These are phyloP conservation scores for Mycena filopes DNA, from an alignment of 768 basidiomycete species.

Conservation along the genomic window DNA sequence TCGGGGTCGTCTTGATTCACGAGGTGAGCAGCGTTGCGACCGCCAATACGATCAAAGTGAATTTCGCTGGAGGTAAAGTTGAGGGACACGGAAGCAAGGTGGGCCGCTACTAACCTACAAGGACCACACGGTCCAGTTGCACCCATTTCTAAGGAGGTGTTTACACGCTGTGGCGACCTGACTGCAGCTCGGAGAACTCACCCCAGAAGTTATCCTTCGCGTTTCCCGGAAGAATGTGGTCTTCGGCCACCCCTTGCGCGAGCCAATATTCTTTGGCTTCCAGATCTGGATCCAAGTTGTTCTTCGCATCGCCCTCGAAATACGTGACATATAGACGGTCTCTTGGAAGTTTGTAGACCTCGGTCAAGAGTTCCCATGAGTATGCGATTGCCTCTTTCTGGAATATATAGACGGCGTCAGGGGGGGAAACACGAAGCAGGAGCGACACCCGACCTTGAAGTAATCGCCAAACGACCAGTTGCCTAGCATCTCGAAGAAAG, in stretches of 20 bases:
- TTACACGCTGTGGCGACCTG: constrained; percentile 2
- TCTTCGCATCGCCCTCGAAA: constrained; percentile 93
- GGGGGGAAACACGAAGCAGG: constrained; percentile 2
- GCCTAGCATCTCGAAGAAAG: constrained; percentile 99
- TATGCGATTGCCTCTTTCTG: constrained; percentile 93
- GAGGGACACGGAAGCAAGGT: neutral
- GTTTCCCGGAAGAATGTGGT: constrained; percentile 92
- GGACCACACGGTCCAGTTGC: constrained; percentile 98
- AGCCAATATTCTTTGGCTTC: constrained; percentile 92
- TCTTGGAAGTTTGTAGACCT: constrained; percentile 87
- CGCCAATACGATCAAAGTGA: constrained; percentile 97
- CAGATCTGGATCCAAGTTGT: constrained; percentile 85
- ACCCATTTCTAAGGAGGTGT: constrained; percentile 86
- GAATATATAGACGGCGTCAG: constrained; percentile 9
- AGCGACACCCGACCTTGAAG: constrained; percentile 83
- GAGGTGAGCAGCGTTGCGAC: constrained; percentile 90
- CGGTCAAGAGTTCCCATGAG: constrained; percentile 95
- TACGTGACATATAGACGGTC: constrained; percentile 97
- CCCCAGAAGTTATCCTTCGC: constrained; percentile 99
- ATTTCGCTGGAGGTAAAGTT: constrained; percentile 74
- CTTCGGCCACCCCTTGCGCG: constrained; percentile 87
- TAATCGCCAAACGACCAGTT: constrained; percentile 99
- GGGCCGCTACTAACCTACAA: constrained; percentile 69
- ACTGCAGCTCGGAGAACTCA: constrained; percentile 46
- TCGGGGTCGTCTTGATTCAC: constrained; percentile 98